Evolutionary conservation across 139 green algal genomes (phyloP), one percentile per base, ranked within the genome.

Genomic region (Microglena sp.): DNA sequence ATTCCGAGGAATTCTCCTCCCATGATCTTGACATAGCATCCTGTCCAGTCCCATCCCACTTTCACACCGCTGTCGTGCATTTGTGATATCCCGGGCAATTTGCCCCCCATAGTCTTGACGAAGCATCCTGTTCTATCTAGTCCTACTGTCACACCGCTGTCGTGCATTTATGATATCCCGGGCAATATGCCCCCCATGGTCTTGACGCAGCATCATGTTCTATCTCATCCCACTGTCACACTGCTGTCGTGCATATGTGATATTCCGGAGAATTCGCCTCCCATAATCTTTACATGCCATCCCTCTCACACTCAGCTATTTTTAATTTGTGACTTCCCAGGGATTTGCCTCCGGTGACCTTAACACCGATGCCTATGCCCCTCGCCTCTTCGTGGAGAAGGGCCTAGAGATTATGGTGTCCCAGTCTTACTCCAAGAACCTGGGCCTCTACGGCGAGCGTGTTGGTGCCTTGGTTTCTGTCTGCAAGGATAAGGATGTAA

Each of bases 371-470:
- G 92, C 92, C 1, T 90, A 68, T 33, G 89, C 92, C 32, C 84
- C 89, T 0, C 82, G 93, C 3, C 77, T 91, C 55, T 98, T 99
- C 75, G 91, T 84, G 28, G 78, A 89, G 32, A 68, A 76, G 33
- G 93, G 94, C 2, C 70, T 96, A 8, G 92, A 98, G 81, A 67
- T 96, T 60, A 66, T 96, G 35, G 83, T 93, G 32, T 76, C 82
- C 0, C 87, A 95, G 80, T 90, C 75, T 31, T 96, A 95, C 81
- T 87, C 79, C 71, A 97, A 99, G 82, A 99, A 99, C 87, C 83
- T 98, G 55, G 94, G 94, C 3, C 82, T 98, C 60, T 98, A 98
- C 74, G 91, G 73, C 15, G 92, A 99, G 89, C 86, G 94, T 15
- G 82, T 99, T 15, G 94, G 94, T 33, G 90, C 92, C 22, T 67